Conservation (phyloP, 179 eudicot species). For the Drosera spatulata region DNA sequence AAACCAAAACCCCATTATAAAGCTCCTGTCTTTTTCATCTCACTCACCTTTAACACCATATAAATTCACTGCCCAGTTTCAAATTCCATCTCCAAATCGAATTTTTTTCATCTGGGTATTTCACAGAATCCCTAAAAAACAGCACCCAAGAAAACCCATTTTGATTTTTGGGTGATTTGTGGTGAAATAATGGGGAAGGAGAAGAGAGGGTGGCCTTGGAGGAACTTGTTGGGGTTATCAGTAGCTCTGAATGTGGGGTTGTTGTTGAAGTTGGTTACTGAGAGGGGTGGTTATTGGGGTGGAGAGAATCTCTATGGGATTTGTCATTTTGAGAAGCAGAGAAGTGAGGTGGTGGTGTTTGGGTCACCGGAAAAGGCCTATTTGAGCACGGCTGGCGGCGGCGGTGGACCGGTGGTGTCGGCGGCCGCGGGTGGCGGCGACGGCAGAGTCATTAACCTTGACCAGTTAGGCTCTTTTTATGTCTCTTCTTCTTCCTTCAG, state of each 20-base stretch:
- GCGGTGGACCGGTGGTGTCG: not conserved
- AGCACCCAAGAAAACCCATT: too few species aligned
- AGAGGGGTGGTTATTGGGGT: not conserved
- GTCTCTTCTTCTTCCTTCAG: not conserved
- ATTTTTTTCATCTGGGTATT: too few species aligned
- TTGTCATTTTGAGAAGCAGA: not conserved
- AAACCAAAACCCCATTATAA: too few species aligned
- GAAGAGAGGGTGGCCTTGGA: not conserved
- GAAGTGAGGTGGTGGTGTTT: not conserved
- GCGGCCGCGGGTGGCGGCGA: not conserved
- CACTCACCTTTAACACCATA: too few species aligned
- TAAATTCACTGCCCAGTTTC: too few species aligned
- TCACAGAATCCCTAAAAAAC: too few species aligned
- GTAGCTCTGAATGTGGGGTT: conserved; percentile 2
- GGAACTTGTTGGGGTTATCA: not conserved
- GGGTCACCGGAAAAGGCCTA: not conserved
- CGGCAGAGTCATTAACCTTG: conserved; percentile 7
- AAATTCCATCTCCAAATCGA: too few species aligned
- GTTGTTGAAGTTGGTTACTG: not conserved
- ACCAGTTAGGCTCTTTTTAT: conserved; percentile 1
- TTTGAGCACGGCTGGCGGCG: not conserved
- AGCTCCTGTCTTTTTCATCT: too few species aligned
- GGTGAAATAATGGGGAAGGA: conserved; percentile 2
- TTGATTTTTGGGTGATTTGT: too few species aligned
- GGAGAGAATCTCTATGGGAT: not conserved